Evolutionary conservation across 495 filamentous ascomycete species (phyloP).

Genomic region (Penicillium lagena): DNA sequence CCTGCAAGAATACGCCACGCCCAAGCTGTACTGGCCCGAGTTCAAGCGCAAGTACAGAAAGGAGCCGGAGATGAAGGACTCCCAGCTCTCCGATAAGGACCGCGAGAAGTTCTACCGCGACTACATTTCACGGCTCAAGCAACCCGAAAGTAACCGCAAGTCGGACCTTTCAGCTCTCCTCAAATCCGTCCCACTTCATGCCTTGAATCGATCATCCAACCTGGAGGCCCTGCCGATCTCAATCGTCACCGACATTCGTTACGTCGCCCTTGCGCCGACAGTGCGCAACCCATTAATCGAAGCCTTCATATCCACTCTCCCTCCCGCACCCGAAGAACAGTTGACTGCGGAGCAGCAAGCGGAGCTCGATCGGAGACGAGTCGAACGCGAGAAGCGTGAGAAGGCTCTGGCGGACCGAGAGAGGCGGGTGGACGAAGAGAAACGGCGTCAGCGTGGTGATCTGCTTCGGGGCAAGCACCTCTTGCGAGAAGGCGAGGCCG

Average conservation of each 20-base stretch:
- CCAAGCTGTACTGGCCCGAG: slow-evolving; percentile 94
- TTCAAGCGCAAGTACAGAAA: slow-evolving; percentile 88
- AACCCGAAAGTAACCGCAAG: slow-evolving; percentile 66
- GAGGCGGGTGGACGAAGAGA: slow-evolving; percentile 67
- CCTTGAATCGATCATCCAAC: slow-evolving; percentile 61
- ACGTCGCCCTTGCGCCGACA: slow-evolving; percentile 66
- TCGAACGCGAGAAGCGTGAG: slow-evolving; percentile 63
- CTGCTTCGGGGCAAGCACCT: slow-evolving; percentile 59
- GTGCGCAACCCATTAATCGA: slow-evolving; percentile 68
- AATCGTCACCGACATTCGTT: slow-evolving; percentile 72
- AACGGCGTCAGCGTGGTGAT: slow-evolving; percentile 58
- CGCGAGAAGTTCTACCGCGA: slow-evolving; percentile 89
- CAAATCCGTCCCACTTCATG: slow-evolving; percentile 56
- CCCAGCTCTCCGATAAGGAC: slow-evolving; percentile 74
- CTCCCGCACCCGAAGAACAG: slow-evolving; percentile 53
- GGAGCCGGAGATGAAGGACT: slow-evolving; percentile 72
- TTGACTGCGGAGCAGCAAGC: slow-evolving; percentile 52
- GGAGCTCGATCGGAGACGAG: slow-evolving; percentile 51
- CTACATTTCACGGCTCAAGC: slow-evolving; percentile 71
- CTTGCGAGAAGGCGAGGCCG: slow-evolving; percentile 68
- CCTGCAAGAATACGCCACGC: slow-evolving; percentile 70
- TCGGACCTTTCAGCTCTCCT: slow-evolving; percentile 74
- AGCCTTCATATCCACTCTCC: slow-evolving; percentile 67
- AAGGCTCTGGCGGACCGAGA: slow-evolving; percentile 71
- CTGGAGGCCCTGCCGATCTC: slow-evolving; percentile 57